Evolutionary conservation across 2,329 filamentous ascomycete genomes (phyloP).

Genomic region (Colletotrichum australisinense): DNA sequence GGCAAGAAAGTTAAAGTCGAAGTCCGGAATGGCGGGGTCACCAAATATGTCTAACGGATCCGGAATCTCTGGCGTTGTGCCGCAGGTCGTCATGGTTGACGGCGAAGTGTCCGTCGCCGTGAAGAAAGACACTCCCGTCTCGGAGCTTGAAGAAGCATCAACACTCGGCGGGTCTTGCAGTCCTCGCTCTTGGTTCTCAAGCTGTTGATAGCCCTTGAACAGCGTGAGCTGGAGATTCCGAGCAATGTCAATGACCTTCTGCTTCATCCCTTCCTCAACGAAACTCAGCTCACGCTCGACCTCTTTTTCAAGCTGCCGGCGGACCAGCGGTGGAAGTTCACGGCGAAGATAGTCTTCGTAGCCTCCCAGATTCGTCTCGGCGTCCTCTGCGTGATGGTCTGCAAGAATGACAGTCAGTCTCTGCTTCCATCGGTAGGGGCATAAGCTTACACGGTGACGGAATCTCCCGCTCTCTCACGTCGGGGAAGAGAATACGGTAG

Average conservation of each 20-base stretch:
- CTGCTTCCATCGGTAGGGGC: not conserved
- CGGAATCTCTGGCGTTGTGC: conserved; percentile 24
- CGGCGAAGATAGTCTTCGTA: conserved; percentile 43
- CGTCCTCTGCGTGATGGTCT: conserved; percentile 47
- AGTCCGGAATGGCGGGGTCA: conserved; percentile 17
- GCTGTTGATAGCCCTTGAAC: conserved; percentile 37
- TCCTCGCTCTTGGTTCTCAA: conserved; percentile 17
- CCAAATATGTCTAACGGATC: conserved; percentile 26
- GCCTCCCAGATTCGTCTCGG: conserved; percentile 40
- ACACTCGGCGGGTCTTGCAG: not conserved
- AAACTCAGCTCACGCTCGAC: conserved; percentile 41
- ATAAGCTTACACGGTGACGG: conserved; percentile 31
- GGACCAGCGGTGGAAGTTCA: conserved; percentile 47
- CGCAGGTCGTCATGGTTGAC: conserved; percentile 23
- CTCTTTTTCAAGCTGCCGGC: conserved; percentile 44
- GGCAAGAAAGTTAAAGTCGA: conserved; percentile 20
- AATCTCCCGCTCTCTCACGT: conserved; percentile 37
- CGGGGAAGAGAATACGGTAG: conserved; percentile 50
- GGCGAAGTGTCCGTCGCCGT: conserved; percentile 14
- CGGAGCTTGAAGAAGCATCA: not conserved
- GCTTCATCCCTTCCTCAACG: conserved; percentile 40
- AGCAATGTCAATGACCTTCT: conserved; percentile 40
- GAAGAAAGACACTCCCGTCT: not conserved
- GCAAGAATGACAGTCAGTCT: not conserved
- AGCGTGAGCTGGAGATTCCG: conserved; percentile 38